A percentile compares a stretch with the other conserved stretches of the same genome.
These are phyloP conservation scores for Dendrobium catenatum DNA, from an alignment of 106 monocot species.

Conservation along the genomic window DNA sequence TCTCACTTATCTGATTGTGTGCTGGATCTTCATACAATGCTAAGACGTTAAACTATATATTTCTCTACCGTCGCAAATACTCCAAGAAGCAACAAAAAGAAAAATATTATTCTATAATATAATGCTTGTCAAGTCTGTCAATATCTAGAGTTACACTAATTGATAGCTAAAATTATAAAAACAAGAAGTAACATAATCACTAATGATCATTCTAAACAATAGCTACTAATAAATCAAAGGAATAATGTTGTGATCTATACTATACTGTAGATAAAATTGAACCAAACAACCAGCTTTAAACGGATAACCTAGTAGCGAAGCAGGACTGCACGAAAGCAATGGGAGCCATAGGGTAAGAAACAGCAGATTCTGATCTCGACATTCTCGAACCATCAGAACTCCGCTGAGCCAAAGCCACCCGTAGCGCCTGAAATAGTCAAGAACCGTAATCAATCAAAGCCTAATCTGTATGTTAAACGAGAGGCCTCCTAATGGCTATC, in stretches of 20 bases:
- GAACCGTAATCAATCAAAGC: background rate
- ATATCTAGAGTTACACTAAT: no score
- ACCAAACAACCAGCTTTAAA: background rate
- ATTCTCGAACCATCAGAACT: conserved; percentile 12
- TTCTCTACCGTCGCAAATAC: no score
- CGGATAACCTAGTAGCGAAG: conserved; percentile 75
- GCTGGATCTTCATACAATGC: no score
- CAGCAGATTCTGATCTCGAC: background rate
- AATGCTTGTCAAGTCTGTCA: no score
- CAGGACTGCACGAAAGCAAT: conserved; percentile 74
- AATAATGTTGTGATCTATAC: background rate
- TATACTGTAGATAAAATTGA: background rate
- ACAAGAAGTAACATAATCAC: no score
- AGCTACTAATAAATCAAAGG: no score
- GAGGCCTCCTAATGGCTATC: background rate
- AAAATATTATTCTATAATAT: no score
- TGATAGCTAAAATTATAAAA: no score
- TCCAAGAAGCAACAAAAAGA: no score
- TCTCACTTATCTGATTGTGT: no score
- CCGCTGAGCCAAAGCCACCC: conserved; percentile 40
- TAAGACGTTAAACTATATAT: no score
- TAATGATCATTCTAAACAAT: no score
- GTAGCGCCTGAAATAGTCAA: conserved; percentile 42
- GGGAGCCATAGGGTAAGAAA: conserved; percentile 64
- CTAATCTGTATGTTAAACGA: background rate